Conservation (phyloP, 176 grass and related monocot genomes). For the Miscanthus lutarioriparius region DNA sequence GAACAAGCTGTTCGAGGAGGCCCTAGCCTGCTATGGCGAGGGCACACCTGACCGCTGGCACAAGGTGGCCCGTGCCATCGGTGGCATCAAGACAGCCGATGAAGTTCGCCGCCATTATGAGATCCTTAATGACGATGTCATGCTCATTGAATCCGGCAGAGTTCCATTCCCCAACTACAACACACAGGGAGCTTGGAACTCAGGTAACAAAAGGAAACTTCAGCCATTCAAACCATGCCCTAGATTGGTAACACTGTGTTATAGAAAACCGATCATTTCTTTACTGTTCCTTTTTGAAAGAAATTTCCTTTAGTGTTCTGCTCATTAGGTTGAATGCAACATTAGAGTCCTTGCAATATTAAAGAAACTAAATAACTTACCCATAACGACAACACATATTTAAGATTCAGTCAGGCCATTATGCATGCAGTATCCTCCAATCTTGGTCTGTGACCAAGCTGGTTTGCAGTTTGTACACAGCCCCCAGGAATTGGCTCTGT, state of each 20-base stretch:
- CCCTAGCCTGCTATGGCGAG: constrained; percentile 62
- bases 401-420: not conserved
- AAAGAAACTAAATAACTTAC: not conserved
- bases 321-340: constrained; percentile 8
- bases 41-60: constrained; percentile 84
- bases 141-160: constrained; percentile 52
- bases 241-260: not conserved
- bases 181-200: constrained; percentile 44
- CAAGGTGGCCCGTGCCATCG: constrained; percentile 76
- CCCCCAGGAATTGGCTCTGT: constrained; percentile 1
- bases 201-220: constrained; percentile 26
- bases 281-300: not conserved
- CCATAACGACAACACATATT: not conserved
- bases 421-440: constrained; percentile 14
- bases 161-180: constrained; percentile 76
- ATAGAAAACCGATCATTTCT: not conserved
- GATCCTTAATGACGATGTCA: constrained; percentile 57
- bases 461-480: not conserved
- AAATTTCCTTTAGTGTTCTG: not conserved
- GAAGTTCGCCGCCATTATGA: constrained; percentile 82
- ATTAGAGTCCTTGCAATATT: constrained; percentile 5
- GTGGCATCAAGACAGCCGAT: constrained; percentile 68
- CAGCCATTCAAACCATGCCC: constrained; percentile 28
- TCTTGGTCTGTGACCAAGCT: constrained; percentile 3
- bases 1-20: constrained; percentile 92